Evolutionary conservation across 192 early-diverging fungal species (phyloP), one percentile per base, ranked within the genome.

Genomic region (Mortierella alpina): DNA sequence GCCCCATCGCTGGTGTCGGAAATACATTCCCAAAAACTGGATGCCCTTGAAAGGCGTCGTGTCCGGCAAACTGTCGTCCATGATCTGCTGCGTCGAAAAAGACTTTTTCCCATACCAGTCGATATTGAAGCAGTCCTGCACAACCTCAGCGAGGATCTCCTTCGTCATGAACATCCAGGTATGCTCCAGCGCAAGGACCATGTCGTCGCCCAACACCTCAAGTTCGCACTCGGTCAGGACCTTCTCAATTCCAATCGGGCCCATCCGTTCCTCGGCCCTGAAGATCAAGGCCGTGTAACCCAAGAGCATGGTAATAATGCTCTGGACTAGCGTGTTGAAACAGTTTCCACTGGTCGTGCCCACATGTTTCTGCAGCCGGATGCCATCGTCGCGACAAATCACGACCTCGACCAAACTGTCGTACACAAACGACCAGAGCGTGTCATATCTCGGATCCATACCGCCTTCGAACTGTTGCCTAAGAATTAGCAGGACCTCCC

Each of bases 311-410:
- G 76, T 79, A 52, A 79, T 72, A 14, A 79, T 67, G 46, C 69
- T 67, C 45, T 79, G 76, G 7, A 79, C 76, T n/a, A 79, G 17
- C 0, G 76, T 72, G 47, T 79, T 79, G 64, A 79, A 79, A 14
- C 63, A 71, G 52, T 79, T 79, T 7, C 69, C 76, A 23, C 69
- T 72, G n/a, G 76, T 79, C 7, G 76, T 79, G n/a, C 76, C 76
- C 5, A 70, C 68, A 53, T 72, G 63, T 22, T 79, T 79, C 47
- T 72, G 76, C 69, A 79, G 58, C 15, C 76, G 63, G 56, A 79
- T 67, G 10, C 76, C 76, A 8, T 79, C 76, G 51, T 79, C 76
- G 31, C 76, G 68, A 50, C 76, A 79, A 31, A 79, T 79, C 9
- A 72, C 44, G 11, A 79, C 76, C 42, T 72, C 63, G 2, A 79